Percentiles rank a stretch among this genome's conserved stretches.
Conservation (phyloP, 192 early-diverging fungal genomes). For the Podila epicladia region DNA sequence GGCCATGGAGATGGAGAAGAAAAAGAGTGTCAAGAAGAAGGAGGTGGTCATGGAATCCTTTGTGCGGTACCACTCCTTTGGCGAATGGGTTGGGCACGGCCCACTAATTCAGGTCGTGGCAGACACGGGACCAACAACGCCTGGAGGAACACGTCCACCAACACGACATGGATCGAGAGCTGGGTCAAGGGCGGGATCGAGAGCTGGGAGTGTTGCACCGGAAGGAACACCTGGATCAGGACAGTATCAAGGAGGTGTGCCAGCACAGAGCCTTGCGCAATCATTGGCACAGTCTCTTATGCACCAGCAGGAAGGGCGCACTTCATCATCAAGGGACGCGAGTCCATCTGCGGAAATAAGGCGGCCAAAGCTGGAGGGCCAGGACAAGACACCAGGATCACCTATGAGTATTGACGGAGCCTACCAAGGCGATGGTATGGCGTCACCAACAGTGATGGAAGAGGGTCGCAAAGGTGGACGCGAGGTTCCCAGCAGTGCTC, state of each 20-base stretch:
- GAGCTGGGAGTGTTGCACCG: constrained; percentile 27
- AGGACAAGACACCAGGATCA: constrained; percentile 16
- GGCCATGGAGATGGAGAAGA: constrained; percentile 59
- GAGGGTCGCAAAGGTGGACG: background rate
- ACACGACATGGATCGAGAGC: constrained; percentile 31
- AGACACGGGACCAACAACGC: constrained; percentile 21
- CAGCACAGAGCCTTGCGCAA: constrained; percentile 39
- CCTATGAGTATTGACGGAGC: constrained; percentile 17
- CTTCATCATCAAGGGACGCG: constrained; percentile 11
- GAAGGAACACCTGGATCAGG: constrained; percentile 19
- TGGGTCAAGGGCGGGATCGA: constrained; percentile 21
- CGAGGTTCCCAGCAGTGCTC: constrained; percentile 8
- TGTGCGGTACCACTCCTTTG: constrained; percentile 60
- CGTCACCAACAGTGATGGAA: background rate
- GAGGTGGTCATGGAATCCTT: constrained; percentile 49
- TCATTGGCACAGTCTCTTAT: constrained; percentile 30
- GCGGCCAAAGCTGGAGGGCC: constrained; percentile 10
- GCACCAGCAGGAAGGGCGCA: constrained; percentile 22
- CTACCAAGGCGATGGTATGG: constrained; percentile 26
- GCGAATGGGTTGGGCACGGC: constrained; percentile 51
- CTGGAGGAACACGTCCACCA: constrained; percentile 19
- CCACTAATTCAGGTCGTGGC: constrained; percentile 40
- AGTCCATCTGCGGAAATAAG: constrained; percentile 16
- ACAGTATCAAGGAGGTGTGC: constrained; percentile 1
- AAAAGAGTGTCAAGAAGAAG: constrained; percentile 54